Percentiles rank a stretch among this genome's conserved stretches.
Evolutionary conservation across 176 grass and related monocot species (phyloP).

Genomic region (Dactylis glomerata): DNA sequence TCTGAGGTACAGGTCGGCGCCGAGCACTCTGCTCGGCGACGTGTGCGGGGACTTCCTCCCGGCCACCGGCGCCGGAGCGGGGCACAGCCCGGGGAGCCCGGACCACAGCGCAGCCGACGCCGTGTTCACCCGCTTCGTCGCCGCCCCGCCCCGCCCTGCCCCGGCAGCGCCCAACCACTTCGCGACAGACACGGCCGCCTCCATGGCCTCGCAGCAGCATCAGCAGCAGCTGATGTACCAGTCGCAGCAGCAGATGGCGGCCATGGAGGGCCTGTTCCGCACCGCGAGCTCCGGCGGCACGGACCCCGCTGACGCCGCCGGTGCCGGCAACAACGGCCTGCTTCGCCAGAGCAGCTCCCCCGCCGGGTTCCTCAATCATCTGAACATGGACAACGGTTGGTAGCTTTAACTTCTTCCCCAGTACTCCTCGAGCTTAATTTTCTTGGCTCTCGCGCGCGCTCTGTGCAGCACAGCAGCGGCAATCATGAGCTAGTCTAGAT

Average conservation of each 20-base stretch:
- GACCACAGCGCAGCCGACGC: constrained; percentile 39
- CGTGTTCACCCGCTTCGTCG: constrained; percentile 56
- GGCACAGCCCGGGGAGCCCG: not conserved
- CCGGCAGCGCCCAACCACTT: constrained; percentile 33
- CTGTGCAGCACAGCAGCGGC: constrained; percentile 1
- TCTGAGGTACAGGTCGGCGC: constrained; percentile 84
- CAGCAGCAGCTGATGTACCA: constrained; percentile 61
- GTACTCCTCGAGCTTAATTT: not conserved
- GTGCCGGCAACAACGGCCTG: constrained; percentile 30
- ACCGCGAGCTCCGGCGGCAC: constrained; percentile 39
- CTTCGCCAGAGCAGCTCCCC: constrained; percentile 90
- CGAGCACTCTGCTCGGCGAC: constrained; percentile 67
- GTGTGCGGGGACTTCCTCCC: constrained; percentile 55
- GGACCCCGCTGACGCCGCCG: constrained; percentile 5
- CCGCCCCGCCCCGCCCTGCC: constrained; percentile 34
- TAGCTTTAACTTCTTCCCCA: not conserved
- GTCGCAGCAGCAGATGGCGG: constrained; percentile 44
- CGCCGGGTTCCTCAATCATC: constrained; percentile 64
- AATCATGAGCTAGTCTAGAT: constrained; percentile 24
- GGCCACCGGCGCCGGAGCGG: not conserved
- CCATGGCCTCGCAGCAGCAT: constrained; percentile 34
- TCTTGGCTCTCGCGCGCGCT: not conserved
- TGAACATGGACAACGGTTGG: constrained; percentile 67
- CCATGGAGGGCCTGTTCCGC: constrained; percentile 57
- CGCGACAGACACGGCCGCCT: not conserved